Evolutionary conservation across 164 flowering plant species (phyloP), one percentile per base, ranked within the genome.

Genomic region (Brasenia schreberi): DNA sequence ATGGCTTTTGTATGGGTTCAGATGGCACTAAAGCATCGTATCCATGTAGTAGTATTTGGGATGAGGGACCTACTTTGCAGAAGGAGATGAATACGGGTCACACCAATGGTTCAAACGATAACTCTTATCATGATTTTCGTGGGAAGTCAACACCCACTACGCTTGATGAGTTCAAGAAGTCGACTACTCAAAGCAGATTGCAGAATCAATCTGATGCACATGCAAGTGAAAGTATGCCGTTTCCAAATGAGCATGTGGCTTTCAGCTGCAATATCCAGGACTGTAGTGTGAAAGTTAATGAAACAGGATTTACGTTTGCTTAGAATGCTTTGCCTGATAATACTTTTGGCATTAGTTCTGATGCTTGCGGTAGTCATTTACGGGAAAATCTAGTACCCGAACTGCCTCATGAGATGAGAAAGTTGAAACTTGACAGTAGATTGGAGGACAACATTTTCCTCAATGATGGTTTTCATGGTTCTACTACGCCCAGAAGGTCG

Each of bases 321-420:
- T 9, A 4, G 10, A 49, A 14, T 49, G 12, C 16, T 49, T 49
- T 49, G 6, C 14, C 52, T 7, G 64, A 43, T 14, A n/a, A 14
- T 18, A 23, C 43, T n/a, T 43, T 5, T 33, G n/a, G 18, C n/a
- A 6, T 7, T 1, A 18, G 62, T 14, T 59, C 66, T 43, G 53
- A n/a, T 49, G 56, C 56, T 5, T 42, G 42, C 16, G 19, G 56
- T 19, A 14, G 42, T 42, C 59, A 39, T 1, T n/a, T 19, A 5
- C 76, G 70, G 61, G 73, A 56, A 44, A 70, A 65, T 18, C 27
- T 16, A 12, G 65, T 7, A 42, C 67, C 73, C 5, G 62, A 42
- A 17, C 77, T 84, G 42, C 75, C 73, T 0, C 76, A 77, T 44
- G 81, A 76, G 19, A 65, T 80, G 72, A 76, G 73, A 71, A 80